Percentiles rank a stretch among this genome's conserved stretches.
phyloP scores from a whole-genome alignment of 2,329 filamentous ascomycete genomes.

The Tolypocladium endophyticum region DNA sequence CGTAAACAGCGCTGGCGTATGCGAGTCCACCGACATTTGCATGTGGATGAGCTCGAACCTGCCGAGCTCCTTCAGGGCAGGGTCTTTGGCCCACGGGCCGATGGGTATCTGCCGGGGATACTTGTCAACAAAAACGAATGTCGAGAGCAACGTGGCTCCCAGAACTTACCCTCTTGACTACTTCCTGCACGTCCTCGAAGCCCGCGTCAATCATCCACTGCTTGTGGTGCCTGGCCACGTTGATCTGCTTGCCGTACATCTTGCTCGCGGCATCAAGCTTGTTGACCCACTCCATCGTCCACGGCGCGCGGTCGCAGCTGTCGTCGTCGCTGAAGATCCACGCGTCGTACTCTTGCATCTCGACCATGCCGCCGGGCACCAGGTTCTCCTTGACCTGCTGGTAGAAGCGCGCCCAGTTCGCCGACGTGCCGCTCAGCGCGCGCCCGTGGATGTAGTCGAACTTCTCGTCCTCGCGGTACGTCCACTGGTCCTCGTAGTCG shows the following conservation, averaged over 20 bases:
- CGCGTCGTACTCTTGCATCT: slow-evolving; percentile 28
- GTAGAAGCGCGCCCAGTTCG: slow-evolving; percentile 21
- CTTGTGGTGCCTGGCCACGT: slow-evolving; percentile 23
- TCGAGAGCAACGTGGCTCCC: background rate
- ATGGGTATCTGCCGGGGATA: slow-evolving; percentile 22
- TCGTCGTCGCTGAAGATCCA: slow-evolving; percentile 28
- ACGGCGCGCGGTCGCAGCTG: slow-evolving; percentile 23
- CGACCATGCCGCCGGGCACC: slow-evolving; percentile 24
- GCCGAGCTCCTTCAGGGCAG: slow-evolving; percentile 23
- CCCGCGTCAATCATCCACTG: slow-evolving; percentile 27
- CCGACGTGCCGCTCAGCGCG: slow-evolving; percentile 20
- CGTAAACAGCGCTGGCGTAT: slow-evolving; percentile 28
- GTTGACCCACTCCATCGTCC: slow-evolving; percentile 27
- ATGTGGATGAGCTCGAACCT: slow-evolving; percentile 26
- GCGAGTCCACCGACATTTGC: slow-evolving; percentile 31
- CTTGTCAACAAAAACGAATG: background rate
- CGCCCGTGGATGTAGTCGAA: slow-evolving; percentile 25
- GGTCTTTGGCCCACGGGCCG: slow-evolving; percentile 26
- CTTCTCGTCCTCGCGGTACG: slow-evolving; percentile 25
- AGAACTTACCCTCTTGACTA: slow-evolving; percentile 15
- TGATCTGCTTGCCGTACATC: slow-evolving; percentile 26
- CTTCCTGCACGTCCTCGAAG: slow-evolving; percentile 23
- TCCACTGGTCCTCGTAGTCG: slow-evolving; percentile 45
- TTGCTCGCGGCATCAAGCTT: slow-evolving; percentile 24
- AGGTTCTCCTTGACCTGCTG: slow-evolving; percentile 14